These are phyloP conservation scores for Aureobasidium leucospermi DNA, from an alignment of 2,329 filamentous ascomycete genomes.

Conservation along the genomic window DNA sequence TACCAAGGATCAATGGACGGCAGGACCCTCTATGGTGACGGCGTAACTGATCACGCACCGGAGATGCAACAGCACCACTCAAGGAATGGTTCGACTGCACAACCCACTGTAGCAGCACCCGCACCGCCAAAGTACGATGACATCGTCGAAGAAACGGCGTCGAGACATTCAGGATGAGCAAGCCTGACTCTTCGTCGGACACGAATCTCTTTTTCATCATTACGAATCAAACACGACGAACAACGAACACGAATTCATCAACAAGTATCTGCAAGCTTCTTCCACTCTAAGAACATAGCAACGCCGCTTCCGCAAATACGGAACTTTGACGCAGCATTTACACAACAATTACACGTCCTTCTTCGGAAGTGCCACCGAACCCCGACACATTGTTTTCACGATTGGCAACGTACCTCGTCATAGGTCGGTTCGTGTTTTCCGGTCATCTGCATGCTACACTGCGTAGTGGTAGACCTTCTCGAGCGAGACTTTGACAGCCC, in stretches of 20 bases:
- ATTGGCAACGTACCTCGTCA: no score
- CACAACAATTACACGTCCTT: no score
- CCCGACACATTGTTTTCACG: no score
- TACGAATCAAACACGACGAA: background rate
- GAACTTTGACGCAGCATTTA: background rate
- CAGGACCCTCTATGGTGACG: background rate
- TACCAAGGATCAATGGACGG: slow-evolving; percentile 2
- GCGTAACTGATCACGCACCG: background rate
- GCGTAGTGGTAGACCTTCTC: no score
- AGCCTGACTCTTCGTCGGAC: background rate
- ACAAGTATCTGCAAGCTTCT: background rate
- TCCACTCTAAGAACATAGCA: background rate
- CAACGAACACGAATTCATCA: background rate
- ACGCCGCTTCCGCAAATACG: background rate
- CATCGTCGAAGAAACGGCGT: background rate
- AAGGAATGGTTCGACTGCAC: background rate
- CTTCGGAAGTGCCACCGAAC: no score
- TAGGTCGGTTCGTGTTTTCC: no score
- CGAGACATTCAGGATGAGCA: background rate
- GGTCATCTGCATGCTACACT: no score
- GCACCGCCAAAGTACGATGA: slow-evolving; percentile 5
- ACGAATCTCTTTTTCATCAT: background rate
- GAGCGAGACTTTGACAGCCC: no score
- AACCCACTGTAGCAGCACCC: background rate
- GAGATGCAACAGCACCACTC: slow-evolving; percentile 2